Percentiles rank a stretch among this genome's conserved stretches.
phyloP scores from a whole-genome alignment of 805 yeast species.

The Candida dajiaensis region DNA sequence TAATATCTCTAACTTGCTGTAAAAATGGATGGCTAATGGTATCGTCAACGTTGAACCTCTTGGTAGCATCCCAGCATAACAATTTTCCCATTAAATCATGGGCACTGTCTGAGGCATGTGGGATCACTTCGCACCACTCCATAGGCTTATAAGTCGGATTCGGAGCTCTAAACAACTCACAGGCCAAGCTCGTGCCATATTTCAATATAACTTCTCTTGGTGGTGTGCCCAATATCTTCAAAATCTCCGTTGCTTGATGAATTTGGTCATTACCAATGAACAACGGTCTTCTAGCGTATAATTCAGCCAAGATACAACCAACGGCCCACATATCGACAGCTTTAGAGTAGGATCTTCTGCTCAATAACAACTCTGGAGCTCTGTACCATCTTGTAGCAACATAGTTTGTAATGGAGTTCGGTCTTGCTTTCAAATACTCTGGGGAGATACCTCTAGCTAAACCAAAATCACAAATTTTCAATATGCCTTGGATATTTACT shows the following conservation, averaged over 20 bases:
- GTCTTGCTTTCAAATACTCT: conserved; percentile 27
- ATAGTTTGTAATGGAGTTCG: conserved; percentile 62
- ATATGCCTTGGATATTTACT: conserved; percentile 62
- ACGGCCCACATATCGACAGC: conserved; percentile 89
- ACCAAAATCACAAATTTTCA: conserved; percentile 93
- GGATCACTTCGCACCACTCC: conserved; percentile 52
- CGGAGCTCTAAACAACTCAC: conserved; percentile 40
- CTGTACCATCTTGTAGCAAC: conserved; percentile 96
- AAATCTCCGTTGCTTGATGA: conserved; percentile 66
- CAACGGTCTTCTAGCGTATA: conserved; percentile 73
- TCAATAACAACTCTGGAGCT: conserved; percentile 82
- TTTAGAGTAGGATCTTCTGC: conserved; percentile 53
- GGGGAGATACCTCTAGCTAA: conserved; percentile 70
- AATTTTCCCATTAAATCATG: conserved; percentile 47
- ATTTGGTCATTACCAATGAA: conserved; percentile 70
- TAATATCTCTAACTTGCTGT: conserved; percentile 41
- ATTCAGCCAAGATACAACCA: conserved; percentile 85
- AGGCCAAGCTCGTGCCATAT: conserved; percentile 42
- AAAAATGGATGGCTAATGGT: conserved; percentile 57
- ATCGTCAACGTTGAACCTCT: conserved; percentile 48
- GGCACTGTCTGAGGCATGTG: conserved; percentile 51
- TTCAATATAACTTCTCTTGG: conserved; percentile 35
- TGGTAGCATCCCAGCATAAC: conserved; percentile 57
- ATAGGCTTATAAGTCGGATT: conserved; percentile 35
- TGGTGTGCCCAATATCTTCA: conserved; percentile 70